Base-by-base conservation (phyloP, 352 stramenopile species). In the Pythium apleroticum region DNA sequence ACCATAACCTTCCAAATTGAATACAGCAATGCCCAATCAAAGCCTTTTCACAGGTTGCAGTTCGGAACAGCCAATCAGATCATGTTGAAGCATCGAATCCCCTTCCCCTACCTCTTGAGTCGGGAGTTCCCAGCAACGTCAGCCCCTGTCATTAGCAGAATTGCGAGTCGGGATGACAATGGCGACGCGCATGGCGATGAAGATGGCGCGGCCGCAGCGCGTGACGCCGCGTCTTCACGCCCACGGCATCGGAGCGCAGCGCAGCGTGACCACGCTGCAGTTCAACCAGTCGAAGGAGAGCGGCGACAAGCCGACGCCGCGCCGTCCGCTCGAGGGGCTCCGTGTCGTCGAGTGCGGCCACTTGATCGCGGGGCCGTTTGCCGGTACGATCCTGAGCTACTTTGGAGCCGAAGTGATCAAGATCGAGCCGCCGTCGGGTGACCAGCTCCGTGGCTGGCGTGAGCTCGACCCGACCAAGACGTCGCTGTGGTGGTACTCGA, bases 371-470 rank as follows among this genome's bases (percentile, higher is more conserved):
- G 86, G 86, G 0, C 86, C 86, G 43, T 94, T 94, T 65, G 86
- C 86, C 9, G 86, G 76, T 15, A 92, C 84, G 55, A 95, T 97
- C 57, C 61, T 97, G 49, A 89, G 74, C 67, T 95, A 97, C 75
- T 97, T 95, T 69, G 89, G 89, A 30, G 89, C 89, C 4, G 88
- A 97, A 70, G 88, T 96, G 50, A 96, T 96, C 78, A 96, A 96
- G 59, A 84, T 97, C 35, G 89, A 97, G 68, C 86, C 87, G 11
- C 89, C 85, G 4, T 90, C 76, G 15, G 89, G 89, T 12, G 89
- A 97, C 56, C 86, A 95, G 54, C 71, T 95, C 62, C 87, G 89
- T 30, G 79, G 85, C 64, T 95, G 90, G 62, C 84, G 88, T 33
- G 71, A 89, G 57, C 67, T 95, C 37, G 86, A 96, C 60, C 59